Percentiles rank a stretch among this genome's conserved stretches.
Conservation (phyloP, 768 basidiomycete genomes). For the Boletus sp. region DNA sequence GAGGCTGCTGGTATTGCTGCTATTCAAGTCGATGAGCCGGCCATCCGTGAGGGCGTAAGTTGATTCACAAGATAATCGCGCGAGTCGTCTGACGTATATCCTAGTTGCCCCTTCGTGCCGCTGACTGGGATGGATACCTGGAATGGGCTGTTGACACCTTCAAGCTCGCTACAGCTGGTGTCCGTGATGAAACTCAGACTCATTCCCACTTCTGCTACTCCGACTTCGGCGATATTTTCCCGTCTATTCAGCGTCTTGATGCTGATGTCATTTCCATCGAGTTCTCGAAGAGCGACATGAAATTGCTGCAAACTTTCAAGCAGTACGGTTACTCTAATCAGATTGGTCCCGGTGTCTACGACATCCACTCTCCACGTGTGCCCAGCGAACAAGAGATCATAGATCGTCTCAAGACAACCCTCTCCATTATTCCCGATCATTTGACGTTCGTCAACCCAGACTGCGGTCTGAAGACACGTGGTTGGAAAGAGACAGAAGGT, state of each 20-base stretch:
- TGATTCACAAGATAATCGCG: not conserved
- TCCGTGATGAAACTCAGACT: constrained; percentile 89
- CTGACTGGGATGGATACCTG: constrained; percentile 96
- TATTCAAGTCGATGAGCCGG: constrained; percentile 99
- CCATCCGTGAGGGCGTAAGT: constrained; percentile 96
- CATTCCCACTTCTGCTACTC: constrained; percentile 99
- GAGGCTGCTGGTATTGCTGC: constrained; percentile 95
- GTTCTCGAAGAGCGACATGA: constrained; percentile 98
- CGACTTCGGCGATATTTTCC: constrained; percentile 98
- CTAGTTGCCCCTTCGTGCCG: constrained; percentile 91
- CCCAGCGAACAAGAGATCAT: constrained; percentile 91
- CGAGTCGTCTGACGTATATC: constrained; percentile 1
- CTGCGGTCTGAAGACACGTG: constrained; percentile 98
- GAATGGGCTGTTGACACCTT: constrained; percentile 99
- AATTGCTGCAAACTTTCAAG: constrained; percentile 94
- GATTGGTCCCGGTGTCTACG: constrained; percentile 98
- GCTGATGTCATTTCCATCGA: constrained; percentile 99
- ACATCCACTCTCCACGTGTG: constrained; percentile 99
- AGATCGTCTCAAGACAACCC: constrained; percentile 85
- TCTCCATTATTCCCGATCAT: constrained; percentile 73
- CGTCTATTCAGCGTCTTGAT: constrained; percentile 93
- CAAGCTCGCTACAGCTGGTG: constrained; percentile 95
- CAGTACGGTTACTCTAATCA: constrained; percentile 93
- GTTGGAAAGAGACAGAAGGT: constrained; percentile 96
- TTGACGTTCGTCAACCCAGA: constrained; percentile 95